phyloP scores from a whole-genome alignment of 805 yeast genomes.

The Cyberlindnera sargentensis region DNA sequence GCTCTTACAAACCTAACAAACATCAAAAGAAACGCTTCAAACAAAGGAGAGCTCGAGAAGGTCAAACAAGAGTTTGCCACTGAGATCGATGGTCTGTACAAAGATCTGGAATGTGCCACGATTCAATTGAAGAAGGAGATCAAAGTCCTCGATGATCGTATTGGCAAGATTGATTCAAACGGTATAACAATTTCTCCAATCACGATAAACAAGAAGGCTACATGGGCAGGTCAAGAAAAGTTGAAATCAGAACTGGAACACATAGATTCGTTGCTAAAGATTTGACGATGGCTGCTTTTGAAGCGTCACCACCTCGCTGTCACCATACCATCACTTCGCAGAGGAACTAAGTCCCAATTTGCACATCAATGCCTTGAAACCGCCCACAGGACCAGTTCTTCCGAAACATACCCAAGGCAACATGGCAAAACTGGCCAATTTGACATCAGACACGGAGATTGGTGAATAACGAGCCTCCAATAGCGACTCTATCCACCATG shows the following conservation, averaged over 20 bases:
- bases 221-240: slow-evolving; percentile 55
- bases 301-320: neutral
- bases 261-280: slow-evolving; percentile 23
- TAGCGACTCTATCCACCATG: slow-evolving; percentile 54
- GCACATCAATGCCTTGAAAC: slow-evolving; percentile 12
- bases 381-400: slow-evolving; percentile 29
- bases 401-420: slow-evolving; percentile 30
- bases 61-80: slow-evolving; percentile 34
- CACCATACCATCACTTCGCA: slow-evolving; percentile 10
- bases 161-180: slow-evolving; percentile 39
- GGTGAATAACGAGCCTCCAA: slow-evolving; percentile 67
- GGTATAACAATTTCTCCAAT: slow-evolving; percentile 59
- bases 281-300: neutral
- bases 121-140: slow-evolving; percentile 59
- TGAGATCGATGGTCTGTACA: slow-evolving; percentile 43
- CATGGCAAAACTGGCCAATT: slow-evolving; percentile 22
- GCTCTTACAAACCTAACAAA: slow-evolving; percentile 36
- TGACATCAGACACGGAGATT: slow-evolving; percentile 28
- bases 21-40: slow-evolving; percentile 24
- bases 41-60: slow-evolving; percentile 17
- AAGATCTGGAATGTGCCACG: slow-evolving; percentile 50
- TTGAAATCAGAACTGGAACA: slow-evolving; percentile 39
- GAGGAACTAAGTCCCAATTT: slow-evolving; percentile 3
- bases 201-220: slow-evolving; percentile 61
- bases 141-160: slow-evolving; percentile 52